phyloP scores from a whole-genome alignment of 176 grass and related monocot genomes.

The Chloris gayana region DNA sequence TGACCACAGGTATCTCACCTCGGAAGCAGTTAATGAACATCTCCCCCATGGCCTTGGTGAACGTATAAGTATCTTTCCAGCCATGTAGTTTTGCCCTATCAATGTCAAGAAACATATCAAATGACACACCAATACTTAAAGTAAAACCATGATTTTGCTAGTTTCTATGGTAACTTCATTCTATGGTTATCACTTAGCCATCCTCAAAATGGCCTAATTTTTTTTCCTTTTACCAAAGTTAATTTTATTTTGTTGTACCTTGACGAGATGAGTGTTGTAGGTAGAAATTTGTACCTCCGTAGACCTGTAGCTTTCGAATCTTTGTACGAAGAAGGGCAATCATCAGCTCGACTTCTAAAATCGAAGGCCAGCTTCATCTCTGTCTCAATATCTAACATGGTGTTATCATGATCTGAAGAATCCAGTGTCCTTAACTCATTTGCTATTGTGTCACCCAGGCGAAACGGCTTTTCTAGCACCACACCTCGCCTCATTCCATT shows the following conservation, averaged over 20 bases:
- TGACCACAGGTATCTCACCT: slow-evolving; percentile 81
- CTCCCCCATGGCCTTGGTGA: slow-evolving; percentile 96
- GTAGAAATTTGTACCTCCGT: background rate
- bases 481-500: slow-evolving; percentile 85
- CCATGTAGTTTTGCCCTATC: slow-evolving; percentile 80
- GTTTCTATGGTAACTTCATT: no score
- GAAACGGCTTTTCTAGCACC: slow-evolving; percentile 74
- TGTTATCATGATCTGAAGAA: background rate
- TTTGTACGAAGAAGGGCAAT: slow-evolving; percentile 48
- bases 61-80: slow-evolving; percentile 87
- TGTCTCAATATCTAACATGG: slow-evolving; percentile 76
- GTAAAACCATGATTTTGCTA: background rate
- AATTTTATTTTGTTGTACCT: no score
- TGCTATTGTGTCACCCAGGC: slow-evolving; percentile 69
- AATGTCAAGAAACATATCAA: slow-evolving; percentile 9
- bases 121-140: background rate
- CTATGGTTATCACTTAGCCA: no score
- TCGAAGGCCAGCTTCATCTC: slow-evolving; percentile 79
- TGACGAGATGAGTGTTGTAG: background rate
- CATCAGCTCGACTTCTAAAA: slow-evolving; percentile 37
- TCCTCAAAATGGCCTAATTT: no score
- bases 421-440: slow-evolving; percentile 37
- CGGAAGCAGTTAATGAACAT: slow-evolving; percentile 85
- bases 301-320: slow-evolving; percentile 17
- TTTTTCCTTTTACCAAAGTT: no score